Conservation (phyloP, 305 asterid species). For the Ilex paraguariensis region DNA sequence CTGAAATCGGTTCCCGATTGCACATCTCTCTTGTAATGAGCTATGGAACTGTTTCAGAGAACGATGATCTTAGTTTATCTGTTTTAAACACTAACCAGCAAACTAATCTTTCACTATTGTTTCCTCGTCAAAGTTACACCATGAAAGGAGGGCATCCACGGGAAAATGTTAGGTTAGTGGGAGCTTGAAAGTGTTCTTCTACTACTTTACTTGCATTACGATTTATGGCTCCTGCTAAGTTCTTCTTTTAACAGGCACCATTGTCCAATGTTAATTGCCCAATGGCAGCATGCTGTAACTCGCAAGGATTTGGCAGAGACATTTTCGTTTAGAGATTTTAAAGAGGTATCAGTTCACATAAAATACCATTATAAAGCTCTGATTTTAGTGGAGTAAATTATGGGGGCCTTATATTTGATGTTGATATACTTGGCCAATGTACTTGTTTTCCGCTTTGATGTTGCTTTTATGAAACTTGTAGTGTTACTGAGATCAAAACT, state of each 20-base stretch:
- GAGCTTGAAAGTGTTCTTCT: slow-evolving; percentile 6
- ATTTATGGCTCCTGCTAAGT: slow-evolving; percentile 10
- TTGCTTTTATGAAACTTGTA: no score
- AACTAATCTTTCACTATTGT: slow-evolving; percentile 20
- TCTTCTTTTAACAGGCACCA: slow-evolving; percentile 36
- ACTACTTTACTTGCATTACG: not conserved
- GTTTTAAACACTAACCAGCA: slow-evolving; percentile 13
- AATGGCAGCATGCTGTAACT: slow-evolving; percentile 87
- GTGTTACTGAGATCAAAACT: no score
- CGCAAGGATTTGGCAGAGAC: slow-evolving; percentile 69
- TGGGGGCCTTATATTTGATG: no score
- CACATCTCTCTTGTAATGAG: not conserved
- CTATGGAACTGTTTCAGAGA: not conserved
- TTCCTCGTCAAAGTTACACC: slow-evolving; percentile 84
- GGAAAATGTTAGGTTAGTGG: slow-evolving; percentile 55
- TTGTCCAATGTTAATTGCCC: slow-evolving; percentile 79
- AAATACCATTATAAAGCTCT: not conserved
- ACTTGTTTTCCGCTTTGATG: no score
- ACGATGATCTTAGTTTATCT: not conserved
- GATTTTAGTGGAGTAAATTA: not conserved
- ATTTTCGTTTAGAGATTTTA: slow-evolving; percentile 52
- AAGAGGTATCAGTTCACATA: slow-evolving; percentile 35
- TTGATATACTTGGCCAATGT: no score
- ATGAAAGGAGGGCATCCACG: slow-evolving; percentile 70
- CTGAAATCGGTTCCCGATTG: slow-evolving; percentile 24